Conservation (phyloP, 148 eudicot genomes). For the Drosera capensis region DNA sequence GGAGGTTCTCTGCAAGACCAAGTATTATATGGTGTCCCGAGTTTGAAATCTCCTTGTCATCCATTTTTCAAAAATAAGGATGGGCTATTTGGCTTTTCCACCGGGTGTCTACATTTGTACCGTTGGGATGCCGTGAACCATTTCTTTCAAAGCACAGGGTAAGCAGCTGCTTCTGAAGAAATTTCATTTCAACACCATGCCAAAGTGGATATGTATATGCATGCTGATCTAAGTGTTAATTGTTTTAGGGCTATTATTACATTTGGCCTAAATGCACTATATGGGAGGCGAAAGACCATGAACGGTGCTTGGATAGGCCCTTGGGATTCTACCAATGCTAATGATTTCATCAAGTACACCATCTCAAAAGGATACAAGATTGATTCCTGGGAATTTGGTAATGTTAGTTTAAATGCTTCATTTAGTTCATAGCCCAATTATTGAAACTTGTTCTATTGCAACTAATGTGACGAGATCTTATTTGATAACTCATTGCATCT, state of each 20-base stretch:
- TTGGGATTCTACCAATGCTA: constrained; percentile 67
- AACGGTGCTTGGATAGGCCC: constrained; percentile 42
- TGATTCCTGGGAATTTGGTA: constrained; percentile 98
- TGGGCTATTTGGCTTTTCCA: constrained; percentile 74
- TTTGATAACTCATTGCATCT: too few species aligned
- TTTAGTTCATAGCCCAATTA: too few species aligned
- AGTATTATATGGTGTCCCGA: constrained; percentile 57
- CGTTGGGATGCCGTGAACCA: constrained; percentile 79
- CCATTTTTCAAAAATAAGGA: constrained; percentile 31
- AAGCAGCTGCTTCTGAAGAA: constrained; percentile 7
- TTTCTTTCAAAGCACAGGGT: constrained; percentile 63
- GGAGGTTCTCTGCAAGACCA: constrained; percentile 96
- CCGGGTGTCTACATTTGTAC: constrained; percentile 54
- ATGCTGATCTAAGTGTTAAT: constrained; percentile 1
- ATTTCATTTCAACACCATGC: background rate
- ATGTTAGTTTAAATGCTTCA: background rate
- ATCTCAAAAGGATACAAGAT: constrained; percentile 71
- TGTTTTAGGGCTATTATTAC: constrained; percentile 51
- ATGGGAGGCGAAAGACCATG: constrained; percentile 39
- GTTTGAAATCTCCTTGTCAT: constrained; percentile 36
- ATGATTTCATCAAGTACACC: constrained; percentile 65
- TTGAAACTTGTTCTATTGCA: too few species aligned
- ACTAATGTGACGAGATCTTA: too few species aligned
- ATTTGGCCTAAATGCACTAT: constrained; percentile 79
- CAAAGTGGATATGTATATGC: background rate